A percentile compares a stretch with the other conserved stretches of the same genome.
Evolutionary conservation across 73 alveolate species (phyloP).

Genomic region (Effrenium voratum): DNA sequence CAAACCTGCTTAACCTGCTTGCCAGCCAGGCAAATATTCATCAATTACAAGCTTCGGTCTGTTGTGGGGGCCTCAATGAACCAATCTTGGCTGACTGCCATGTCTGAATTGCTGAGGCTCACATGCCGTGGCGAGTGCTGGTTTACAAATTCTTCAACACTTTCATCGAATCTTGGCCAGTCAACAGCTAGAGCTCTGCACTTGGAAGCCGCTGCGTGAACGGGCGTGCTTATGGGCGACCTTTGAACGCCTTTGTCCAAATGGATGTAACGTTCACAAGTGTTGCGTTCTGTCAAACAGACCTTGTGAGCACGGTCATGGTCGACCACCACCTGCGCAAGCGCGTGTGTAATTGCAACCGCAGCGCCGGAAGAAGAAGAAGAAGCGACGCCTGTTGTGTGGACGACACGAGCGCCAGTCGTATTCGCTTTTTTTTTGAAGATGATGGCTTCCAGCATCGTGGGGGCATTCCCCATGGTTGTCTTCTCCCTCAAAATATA

Average conservation of each 20-base stretch:
- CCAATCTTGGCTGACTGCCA: no score
- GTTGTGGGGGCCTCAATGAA: not conserved
- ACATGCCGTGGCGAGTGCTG: constrained; percentile 88
- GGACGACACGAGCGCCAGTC: no score
- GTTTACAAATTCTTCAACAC: constrained; percentile 92
- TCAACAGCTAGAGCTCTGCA: not conserved
- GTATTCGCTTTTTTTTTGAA: no score
- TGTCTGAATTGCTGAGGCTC: constrained; percentile 37
- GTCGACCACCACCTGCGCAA: no score
- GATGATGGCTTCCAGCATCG: no score
- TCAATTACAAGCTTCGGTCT: constrained; percentile 70
- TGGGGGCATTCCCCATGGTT: no score
- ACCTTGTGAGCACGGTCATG: no score
- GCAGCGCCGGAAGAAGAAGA: no score
- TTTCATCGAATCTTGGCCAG: constrained; percentile 29
- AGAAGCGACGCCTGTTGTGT: no score
- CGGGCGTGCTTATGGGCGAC: not conserved
- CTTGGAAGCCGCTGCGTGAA: not conserved
- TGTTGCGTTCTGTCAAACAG: not conserved
- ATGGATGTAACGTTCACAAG: not conserved
- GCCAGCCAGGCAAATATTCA: constrained; percentile 35
- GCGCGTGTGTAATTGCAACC: no score
- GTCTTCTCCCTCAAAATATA: no score
- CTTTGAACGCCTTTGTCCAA: not conserved
- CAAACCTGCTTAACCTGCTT: not conserved